Evolutionary conservation across 495 filamentous ascomycete species (phyloP).

Genomic region (Viridothelium virens): DNA sequence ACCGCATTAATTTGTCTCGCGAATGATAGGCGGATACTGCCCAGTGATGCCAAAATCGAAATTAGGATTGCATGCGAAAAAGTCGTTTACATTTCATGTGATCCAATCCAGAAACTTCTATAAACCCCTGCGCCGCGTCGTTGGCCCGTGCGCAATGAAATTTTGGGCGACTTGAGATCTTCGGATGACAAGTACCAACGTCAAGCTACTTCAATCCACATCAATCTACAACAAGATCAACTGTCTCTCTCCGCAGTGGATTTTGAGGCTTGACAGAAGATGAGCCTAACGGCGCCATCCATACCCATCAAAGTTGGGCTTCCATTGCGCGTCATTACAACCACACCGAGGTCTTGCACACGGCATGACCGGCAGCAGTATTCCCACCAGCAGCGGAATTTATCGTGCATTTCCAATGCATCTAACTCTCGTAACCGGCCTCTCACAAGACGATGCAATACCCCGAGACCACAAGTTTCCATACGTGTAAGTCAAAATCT

Average conservation of each 20-base stretch:
- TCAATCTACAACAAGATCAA: background rate
- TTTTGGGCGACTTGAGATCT: background rate
- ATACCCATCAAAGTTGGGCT: constrained; percentile 46
- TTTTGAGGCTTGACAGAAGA: background rate
- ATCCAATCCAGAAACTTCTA: constrained; percentile 10
- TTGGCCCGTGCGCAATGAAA: constrained; percentile 6
- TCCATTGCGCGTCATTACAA: constrained; percentile 44
- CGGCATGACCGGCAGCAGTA: constrained; percentile 42
- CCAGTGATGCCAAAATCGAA: background rate
- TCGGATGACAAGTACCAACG: background rate
- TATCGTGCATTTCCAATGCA: background rate
- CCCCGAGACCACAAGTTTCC: background rate
- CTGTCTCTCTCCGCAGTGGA: background rate
- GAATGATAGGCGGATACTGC: no score
- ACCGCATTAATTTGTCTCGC: no score
- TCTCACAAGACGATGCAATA: background rate
- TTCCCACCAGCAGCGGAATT: background rate
- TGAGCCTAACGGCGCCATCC: constrained; percentile 33
- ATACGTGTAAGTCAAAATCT: constrained; percentile 13
- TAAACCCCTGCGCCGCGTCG: background rate
- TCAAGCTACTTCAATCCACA: background rate
- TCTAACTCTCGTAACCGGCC: background rate
- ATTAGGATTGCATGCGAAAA: background rate
- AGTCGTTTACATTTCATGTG: background rate
- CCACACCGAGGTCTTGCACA: constrained; percentile 23